phyloP scores from a whole-genome alignment of 148 eudicot species.

The Cornus florida region DNA sequence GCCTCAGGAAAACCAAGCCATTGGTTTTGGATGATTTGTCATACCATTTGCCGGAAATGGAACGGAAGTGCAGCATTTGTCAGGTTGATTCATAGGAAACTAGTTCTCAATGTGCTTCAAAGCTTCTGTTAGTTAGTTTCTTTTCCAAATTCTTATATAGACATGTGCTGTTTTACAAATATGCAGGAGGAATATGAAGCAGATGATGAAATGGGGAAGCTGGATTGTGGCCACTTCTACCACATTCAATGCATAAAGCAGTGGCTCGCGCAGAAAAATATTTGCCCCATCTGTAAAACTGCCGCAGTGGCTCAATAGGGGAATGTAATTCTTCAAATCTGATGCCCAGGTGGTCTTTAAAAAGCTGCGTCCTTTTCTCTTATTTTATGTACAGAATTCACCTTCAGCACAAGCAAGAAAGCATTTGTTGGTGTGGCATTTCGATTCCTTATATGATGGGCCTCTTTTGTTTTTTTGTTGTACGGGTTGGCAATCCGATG shows the following conservation, averaged over 20 bases:
- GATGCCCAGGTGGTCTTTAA: neutral
- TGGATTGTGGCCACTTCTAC: slow-evolving; percentile 66
- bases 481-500: neutral
- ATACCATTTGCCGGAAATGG: slow-evolving; percentile 35
- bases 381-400: slow-evolving; percentile 11
- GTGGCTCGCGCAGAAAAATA: slow-evolving; percentile 63
- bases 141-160: neutral
- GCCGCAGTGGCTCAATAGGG: slow-evolving; percentile 38
- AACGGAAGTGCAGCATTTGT: slow-evolving; percentile 80
- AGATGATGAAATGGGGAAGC: slow-evolving; percentile 60
- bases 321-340: neutral
- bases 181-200: slow-evolving; percentile 65
- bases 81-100: slow-evolving; percentile 42
- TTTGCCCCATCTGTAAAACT: slow-evolving; percentile 71
- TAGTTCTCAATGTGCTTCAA: neutral
- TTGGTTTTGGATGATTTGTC: slow-evolving; percentile 29
- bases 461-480: neutral
- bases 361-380: neutral
- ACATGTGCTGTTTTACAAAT: neutral
- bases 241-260: slow-evolving; percentile 69
- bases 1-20: slow-evolving; percentile 64
- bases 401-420: neutral
- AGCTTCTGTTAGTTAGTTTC: neutral
- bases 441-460: neutral
- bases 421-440: neutral